Conservation (phyloP, 2,329 filamentous ascomycete species). For the Rutstroemia sp. region DNA sequence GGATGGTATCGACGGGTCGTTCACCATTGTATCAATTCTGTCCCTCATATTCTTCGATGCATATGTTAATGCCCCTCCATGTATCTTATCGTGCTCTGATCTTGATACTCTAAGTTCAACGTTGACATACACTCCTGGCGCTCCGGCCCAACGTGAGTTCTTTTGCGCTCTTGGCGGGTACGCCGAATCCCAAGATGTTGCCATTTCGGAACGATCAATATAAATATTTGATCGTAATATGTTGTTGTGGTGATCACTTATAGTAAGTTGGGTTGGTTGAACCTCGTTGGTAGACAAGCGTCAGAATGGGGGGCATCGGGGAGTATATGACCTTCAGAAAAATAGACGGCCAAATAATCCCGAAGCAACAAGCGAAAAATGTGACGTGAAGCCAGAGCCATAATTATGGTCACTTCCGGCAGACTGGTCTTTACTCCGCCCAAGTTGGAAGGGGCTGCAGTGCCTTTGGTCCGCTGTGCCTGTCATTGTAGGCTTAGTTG, state of each 20-base stretch:
- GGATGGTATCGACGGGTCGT: conserved; percentile 4
- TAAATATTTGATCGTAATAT: background rate
- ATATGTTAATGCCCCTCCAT: conserved; percentile 22
- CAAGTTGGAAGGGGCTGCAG: conserved; percentile 4
- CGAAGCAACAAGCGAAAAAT: background rate
- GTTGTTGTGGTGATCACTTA: background rate
- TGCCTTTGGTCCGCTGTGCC: conserved; percentile 5
- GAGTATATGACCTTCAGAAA: conserved; percentile 1
- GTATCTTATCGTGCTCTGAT: conserved; percentile 16
- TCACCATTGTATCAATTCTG: conserved; percentile 1
- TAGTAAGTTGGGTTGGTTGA: background rate
- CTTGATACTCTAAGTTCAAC: conserved; percentile 26
- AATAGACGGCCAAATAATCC: background rate
- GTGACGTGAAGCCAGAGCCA: background rate
- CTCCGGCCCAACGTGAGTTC: background rate
- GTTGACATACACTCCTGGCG: conserved; percentile 24
- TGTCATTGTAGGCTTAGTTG: conserved; percentile 1
- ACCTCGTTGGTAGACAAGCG: background rate
- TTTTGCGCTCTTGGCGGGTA: conserved; percentile 7
- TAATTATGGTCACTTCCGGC: conserved; percentile 1
- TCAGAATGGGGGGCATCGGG: background rate
- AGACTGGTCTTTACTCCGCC: conserved; percentile 1
- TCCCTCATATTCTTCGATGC: conserved; percentile 24
- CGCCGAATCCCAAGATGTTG: conserved; percentile 1
- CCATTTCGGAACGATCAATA: background rate